Base-by-base conservation (phyloP, 2,329 filamentous ascomycete species). In the Exophiala dermatitidis region DNA sequence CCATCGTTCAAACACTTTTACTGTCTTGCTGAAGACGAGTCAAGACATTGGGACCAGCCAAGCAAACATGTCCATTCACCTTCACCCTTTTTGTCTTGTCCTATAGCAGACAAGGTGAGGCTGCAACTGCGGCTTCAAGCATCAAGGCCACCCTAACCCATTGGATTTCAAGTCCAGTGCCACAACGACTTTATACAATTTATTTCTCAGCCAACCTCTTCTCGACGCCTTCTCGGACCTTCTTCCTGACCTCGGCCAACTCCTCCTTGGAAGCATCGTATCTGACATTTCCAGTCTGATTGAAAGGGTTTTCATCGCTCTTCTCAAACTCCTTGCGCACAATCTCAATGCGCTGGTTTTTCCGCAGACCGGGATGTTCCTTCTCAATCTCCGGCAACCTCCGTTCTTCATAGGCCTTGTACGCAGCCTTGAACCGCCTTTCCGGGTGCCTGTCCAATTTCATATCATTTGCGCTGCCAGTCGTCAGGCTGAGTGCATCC, bases 241-340 rank as follows among this genome's bases (percentile, higher is more conserved):
- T 70, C 40, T 82, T 74, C 66, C 76, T 80, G 54, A 90, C 72
- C 46, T 80, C 77, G 46, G 76, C 76, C 42, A 95, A 65, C 64
- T 98, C 91, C 3, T 89, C 88, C 71, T 81, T 85, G 26, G 78
- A 80, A 50, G 88, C 81, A 70, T 98, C 88, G 72, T 89, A 94
- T 2, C 76, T 70, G 1, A 83, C 87, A 48, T 76, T 81, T 10
- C 85, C 83, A 1, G 53, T 55, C 73, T 95, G 88, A 73, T 95
- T 95, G 74, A 95, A 93, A 9, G 93, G 93, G 70, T 98, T 98
- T 64, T 97, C 91, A 1, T 88, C 85, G 65, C 86, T 87, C 77
- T 89, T 94, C 71, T 95, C 86, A 69, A 97, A 98, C 74, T 97
- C 93, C 77, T 95, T 94, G 58, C 81, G 73, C 62, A 95, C 87